A percentile compares a stretch with the other conserved stretches of the same genome.
Conservation (phyloP, 768 basidiomycete species). For the Rhizopogon vulgaris region DNA sequence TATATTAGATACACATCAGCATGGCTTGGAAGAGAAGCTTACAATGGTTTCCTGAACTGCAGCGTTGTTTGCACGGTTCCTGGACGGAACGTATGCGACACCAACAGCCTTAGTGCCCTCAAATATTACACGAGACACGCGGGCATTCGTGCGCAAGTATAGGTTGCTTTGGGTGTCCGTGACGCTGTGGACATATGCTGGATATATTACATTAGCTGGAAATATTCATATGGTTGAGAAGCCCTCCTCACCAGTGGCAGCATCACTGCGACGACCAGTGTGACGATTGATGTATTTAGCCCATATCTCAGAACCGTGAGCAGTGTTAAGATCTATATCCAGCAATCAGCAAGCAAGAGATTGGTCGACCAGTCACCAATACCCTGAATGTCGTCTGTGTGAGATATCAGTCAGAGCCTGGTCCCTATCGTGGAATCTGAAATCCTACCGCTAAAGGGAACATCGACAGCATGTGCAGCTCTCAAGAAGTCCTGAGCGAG, state of each 20-base stretch:
- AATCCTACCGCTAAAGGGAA: slow-evolving; percentile 58
- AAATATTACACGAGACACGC: slow-evolving; percentile 66
- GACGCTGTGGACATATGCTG: slow-evolving; percentile 65
- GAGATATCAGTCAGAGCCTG: background rate
- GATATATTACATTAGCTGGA: background rate
- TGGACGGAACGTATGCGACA: slow-evolving; percentile 60
- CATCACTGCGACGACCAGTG: slow-evolving; percentile 66
- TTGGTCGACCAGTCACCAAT: background rate
- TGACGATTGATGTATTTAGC: slow-evolving; percentile 74
- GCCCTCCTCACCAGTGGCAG: slow-evolving; percentile 50
- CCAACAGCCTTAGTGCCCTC: slow-evolving; percentile 69
- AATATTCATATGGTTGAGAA: background rate
- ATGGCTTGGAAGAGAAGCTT: background rate
- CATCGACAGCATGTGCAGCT: slow-evolving; percentile 51
- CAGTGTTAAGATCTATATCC: slow-evolving; percentile 44
- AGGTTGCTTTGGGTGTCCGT: slow-evolving; percentile 66
- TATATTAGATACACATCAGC: background rate
- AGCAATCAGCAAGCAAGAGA: background rate
- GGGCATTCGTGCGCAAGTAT: slow-evolving; percentile 58
- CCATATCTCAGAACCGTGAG: slow-evolving; percentile 66
- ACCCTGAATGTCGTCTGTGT: slow-evolving; percentile 59
- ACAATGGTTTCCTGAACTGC: slow-evolving; percentile 54
- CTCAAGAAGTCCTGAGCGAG: slow-evolving; percentile 68
- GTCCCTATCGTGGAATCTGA: background rate
- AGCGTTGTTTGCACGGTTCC: slow-evolving; percentile 49